A percentile compares a stretch with the other conserved stretches of the same genome.
These are phyloP conservation scores for Pyrenochaeta sp. DNA, from an alignment of 2,329 filamentous ascomycete genomes.

Conservation along the genomic window DNA sequence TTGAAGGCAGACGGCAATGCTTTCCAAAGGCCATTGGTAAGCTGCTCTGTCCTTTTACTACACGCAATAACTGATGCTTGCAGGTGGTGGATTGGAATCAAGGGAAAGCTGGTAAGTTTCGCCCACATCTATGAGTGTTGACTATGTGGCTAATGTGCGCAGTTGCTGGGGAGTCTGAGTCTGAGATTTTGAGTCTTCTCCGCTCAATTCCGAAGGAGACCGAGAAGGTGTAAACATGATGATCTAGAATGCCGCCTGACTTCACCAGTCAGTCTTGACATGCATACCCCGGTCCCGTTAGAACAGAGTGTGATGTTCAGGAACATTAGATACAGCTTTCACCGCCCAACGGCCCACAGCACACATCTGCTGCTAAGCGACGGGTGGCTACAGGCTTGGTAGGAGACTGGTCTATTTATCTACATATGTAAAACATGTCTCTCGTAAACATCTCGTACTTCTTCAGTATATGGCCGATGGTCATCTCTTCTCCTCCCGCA, in stretches of 20 bases:
- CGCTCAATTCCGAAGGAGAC: conserved; percentile 62
- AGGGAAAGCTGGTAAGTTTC: conserved; percentile 72
- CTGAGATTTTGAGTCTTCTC: conserved; percentile 86
- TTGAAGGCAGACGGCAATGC: conserved; percentile 73
- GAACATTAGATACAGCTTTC: not conserved
- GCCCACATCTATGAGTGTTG: not conserved
- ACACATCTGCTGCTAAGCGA: conserved; percentile 12
- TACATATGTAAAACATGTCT: conserved; percentile 19
- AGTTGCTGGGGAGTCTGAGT: conserved; percentile 80
- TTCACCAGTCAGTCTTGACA: not conserved
- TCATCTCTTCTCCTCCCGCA: not conserved
- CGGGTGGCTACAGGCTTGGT: conserved; percentile 25
- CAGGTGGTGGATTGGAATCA: conserved; percentile 88
- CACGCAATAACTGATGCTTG: not conserved
- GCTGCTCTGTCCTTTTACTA: conserved; percentile 42
- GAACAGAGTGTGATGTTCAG: not conserved
- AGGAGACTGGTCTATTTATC: not conserved
- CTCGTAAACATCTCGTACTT: not conserved
- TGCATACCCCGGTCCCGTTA: not conserved
- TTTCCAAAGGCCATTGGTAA: conserved; percentile 77
- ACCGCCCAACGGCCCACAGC: conserved; percentile 9
- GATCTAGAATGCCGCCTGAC: conserved; percentile 10
- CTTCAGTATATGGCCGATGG: not conserved
- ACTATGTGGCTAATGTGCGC: conserved; percentile 14
- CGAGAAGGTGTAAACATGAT: conserved; percentile 24